Conservation (phyloP, 129 eudicot species). For the Dittrichia graveolens region DNA sequence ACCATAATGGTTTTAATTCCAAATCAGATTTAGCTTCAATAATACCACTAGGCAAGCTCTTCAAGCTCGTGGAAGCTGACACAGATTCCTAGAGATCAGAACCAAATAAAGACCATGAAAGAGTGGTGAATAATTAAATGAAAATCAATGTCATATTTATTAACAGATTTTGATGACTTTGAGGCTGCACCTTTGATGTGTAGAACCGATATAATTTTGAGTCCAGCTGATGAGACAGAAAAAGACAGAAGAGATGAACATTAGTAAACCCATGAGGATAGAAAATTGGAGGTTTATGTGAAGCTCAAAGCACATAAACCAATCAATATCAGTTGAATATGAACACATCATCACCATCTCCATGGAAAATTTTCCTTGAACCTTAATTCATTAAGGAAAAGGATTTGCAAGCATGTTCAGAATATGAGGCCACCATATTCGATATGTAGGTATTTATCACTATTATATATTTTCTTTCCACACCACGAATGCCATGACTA, state of each 20-base stretch:
- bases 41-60: constrained; percentile 85
- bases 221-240: constrained; percentile 65
- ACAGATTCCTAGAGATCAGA: constrained; percentile 48
- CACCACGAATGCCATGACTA: not conserved
- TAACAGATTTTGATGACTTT: constrained; percentile 17
- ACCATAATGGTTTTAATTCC: constrained; percentile 90
- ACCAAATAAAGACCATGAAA: constrained; percentile 14
- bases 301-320: constrained; percentile 11
- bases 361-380: too few species aligned
- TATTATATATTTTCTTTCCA: not conserved
- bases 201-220: constrained; percentile 57
- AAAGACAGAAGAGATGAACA: not conserved
- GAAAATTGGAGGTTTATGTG: not conserved
- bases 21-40: constrained; percentile 77
- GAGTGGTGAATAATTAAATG: not conserved
- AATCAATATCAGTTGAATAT: not conserved
- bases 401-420: too few species aligned
- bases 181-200: constrained; percentile 51
- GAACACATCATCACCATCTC: too few species aligned
- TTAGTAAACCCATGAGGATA: constrained; percentile 18
- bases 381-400: too few species aligned
- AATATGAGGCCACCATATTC: too few species aligned
- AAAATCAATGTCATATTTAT: not conserved
- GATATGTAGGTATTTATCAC: too few species aligned
- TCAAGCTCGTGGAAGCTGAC: constrained; percentile 43